phyloP scores from a whole-genome alignment of 345 rosid genomes.

The Pistacia atlantica region DNA sequence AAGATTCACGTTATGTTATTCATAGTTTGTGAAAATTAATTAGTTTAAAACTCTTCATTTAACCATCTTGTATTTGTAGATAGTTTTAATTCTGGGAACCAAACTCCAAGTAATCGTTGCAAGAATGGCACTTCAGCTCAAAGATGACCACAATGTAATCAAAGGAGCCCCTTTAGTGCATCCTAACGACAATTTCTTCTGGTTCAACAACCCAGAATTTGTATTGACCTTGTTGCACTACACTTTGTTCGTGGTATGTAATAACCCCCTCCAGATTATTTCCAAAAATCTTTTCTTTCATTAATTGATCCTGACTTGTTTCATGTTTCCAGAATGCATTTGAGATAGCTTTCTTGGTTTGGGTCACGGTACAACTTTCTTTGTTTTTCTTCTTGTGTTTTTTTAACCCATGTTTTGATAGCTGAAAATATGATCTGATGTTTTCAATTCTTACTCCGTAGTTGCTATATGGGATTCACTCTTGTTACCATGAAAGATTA shows the following conservation, averaged over 20 bases:
- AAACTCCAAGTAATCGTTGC: conserved; percentile 66
- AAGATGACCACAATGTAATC: conserved; percentile 41
- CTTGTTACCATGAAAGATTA: conserved; percentile 62
- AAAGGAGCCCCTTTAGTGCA: conserved; percentile 54
- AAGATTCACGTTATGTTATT: no score
- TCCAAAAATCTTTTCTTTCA: background rate
- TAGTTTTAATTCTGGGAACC: conserved; percentile 47
- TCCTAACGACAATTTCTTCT: conserved; percentile 59
- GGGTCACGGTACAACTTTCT: conserved; percentile 61
- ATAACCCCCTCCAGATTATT: background rate
- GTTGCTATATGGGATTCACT: conserved; percentile 48
- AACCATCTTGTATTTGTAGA: conserved; percentile 24
- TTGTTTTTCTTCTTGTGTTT: background rate
- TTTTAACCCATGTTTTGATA: background rate
- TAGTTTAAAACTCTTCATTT: no score
- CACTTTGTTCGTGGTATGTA: conserved; percentile 46
- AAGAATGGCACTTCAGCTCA: conserved; percentile 48
- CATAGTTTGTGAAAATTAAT: no score
- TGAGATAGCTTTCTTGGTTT: conserved; percentile 65
- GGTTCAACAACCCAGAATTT: conserved; percentile 56
- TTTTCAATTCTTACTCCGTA: conserved; percentile 22
- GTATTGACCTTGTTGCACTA: conserved; percentile 55
- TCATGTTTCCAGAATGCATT: conserved; percentile 68
- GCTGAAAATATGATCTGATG: background rate
- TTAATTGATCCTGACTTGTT: background rate